phyloP scores from a whole-genome alignment of 2,329 filamentous ascomycete genomes.

The Metarhizium brunneum region DNA sequence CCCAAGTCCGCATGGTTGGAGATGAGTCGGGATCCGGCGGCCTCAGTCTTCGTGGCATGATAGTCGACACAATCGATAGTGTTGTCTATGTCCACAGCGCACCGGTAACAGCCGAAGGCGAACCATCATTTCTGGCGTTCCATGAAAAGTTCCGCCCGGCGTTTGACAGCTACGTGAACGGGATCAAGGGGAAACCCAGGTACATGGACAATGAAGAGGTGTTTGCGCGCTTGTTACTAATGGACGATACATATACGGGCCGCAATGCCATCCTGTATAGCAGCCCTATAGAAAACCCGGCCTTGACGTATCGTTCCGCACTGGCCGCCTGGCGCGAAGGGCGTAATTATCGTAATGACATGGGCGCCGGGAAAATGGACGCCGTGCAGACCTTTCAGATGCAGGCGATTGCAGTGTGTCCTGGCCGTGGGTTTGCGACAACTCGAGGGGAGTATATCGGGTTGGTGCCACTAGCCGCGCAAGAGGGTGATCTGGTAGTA shows the following conservation, averaged over 20 bases:
- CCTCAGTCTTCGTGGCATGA: neutral
- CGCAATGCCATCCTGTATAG: conserved; percentile 1
- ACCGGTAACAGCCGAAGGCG: neutral
- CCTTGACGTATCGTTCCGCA: neutral
- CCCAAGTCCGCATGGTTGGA: neutral
- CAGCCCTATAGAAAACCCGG: neutral
- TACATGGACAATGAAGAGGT: neutral
- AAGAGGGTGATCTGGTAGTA: neutral
- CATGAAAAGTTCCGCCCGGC: neutral
- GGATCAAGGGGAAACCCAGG: neutral
- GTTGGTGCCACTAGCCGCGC: neutral
- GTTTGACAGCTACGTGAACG: neutral
- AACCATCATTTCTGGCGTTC: neutral
- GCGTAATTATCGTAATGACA: neutral
- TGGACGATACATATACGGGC: neutral
- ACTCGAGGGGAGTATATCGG: neutral
- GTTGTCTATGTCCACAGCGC: neutral
- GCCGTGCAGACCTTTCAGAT: neutral
- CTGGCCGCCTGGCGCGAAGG: neutral
- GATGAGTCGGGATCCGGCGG: neutral
- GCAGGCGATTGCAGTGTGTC: conserved; percentile 1
- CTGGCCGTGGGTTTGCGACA: neutral
- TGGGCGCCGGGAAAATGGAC: neutral
- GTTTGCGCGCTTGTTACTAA: conserved; percentile 1
- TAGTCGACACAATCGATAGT: neutral